A percentile compares a stretch with the other conserved stretches of the same genome.
phyloP scores from a whole-genome alignment of 202 grass and related monocot genomes.

The Dendrocalamus latiflorus region DNA sequence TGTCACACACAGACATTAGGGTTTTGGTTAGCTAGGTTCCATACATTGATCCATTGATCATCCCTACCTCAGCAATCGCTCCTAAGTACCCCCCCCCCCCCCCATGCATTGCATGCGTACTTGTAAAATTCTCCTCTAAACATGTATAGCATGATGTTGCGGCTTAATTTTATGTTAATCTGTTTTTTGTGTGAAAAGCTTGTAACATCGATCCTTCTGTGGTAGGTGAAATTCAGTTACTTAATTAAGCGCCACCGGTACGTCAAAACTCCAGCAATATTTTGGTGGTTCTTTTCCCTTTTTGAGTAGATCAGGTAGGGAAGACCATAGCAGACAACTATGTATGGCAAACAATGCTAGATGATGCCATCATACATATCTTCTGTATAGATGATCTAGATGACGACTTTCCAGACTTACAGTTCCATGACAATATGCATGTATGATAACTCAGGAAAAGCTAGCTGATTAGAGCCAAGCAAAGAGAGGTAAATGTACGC shows the following conservation, averaged over 20 bases:
- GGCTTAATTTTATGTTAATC: neutral
- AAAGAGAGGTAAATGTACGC: neutral
- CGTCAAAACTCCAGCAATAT: neutral
- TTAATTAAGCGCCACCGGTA: neutral
- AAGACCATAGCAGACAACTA: slow-evolving; percentile 4
- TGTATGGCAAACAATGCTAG: slow-evolving; percentile 14
- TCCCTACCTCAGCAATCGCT: neutral
- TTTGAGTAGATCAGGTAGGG: slow-evolving; percentile 19
- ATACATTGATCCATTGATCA: neutral
- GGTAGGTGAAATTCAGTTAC: slow-evolving; percentile 21
- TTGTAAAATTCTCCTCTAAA: neutral
- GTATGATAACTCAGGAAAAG: neutral
- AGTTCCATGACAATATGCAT: neutral
- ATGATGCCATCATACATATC: slow-evolving; percentile 31
- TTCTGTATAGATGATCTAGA: neutral
- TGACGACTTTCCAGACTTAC: slow-evolving; percentile 17
- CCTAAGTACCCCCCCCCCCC: too few relatives aligned
- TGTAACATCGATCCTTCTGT: neutral
- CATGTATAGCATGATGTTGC: neutral
- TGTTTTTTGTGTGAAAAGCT: neutral
- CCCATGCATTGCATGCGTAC: too few relatives aligned
- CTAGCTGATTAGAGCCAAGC: neutral
- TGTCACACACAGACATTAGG: neutral
- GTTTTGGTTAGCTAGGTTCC: neutral
- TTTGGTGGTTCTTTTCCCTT: neutral